phyloP scores from a whole-genome alignment of 208 protist genomes.

The Herpetomonas samuelpessoai region DNA sequence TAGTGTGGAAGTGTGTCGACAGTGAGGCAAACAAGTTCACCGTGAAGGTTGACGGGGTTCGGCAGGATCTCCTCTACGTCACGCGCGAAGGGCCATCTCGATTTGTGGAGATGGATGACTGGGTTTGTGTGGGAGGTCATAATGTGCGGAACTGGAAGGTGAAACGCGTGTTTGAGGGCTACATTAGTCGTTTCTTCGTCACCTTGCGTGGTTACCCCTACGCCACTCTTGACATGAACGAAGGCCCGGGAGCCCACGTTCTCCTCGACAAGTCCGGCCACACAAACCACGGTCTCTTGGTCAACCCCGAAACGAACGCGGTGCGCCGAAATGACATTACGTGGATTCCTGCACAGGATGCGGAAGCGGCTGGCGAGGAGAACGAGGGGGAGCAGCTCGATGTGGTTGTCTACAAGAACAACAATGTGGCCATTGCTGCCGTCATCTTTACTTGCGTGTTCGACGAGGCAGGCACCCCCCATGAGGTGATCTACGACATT shows the following conservation, averaged over 20 bases:
- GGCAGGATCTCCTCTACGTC: slow-evolving; percentile 74
- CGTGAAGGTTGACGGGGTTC: slow-evolving; percentile 86
- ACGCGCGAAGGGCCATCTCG: slow-evolving; percentile 71
- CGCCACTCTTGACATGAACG: slow-evolving; percentile 75
- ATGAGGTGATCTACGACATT: slow-evolving; percentile 70
- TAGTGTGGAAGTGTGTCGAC: slow-evolving; percentile 85
- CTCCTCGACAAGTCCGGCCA: slow-evolving; percentile 68
- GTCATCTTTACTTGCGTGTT: slow-evolving; percentile 83
- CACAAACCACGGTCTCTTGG: slow-evolving; percentile 76
- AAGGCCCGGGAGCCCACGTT: slow-evolving; percentile 79
- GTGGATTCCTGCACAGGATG: slow-evolving; percentile 59
- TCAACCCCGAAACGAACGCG: slow-evolving; percentile 48
- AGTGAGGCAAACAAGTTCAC: slow-evolving; percentile 83
- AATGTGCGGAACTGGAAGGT: slow-evolving; percentile 86
- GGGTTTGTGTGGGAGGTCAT: slow-evolving; percentile 82
- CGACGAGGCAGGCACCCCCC: slow-evolving; percentile 39
- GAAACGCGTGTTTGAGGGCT: slow-evolving; percentile 53
- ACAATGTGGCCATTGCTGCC: slow-evolving; percentile 73
- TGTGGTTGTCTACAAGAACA: slow-evolving; percentile 75
- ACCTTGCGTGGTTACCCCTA: slow-evolving; percentile 64
- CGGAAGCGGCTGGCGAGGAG: slow-evolving; percentile 22
- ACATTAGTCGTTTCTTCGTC: slow-evolving; percentile 74
- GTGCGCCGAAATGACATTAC: slow-evolving; percentile 73
- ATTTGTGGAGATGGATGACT: slow-evolving; percentile 75
- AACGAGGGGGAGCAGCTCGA: slow-evolving; percentile 26